Base-by-base conservation (phyloP, 1,284 basidiomycete species). In the Trichosporon sp. region DNA sequence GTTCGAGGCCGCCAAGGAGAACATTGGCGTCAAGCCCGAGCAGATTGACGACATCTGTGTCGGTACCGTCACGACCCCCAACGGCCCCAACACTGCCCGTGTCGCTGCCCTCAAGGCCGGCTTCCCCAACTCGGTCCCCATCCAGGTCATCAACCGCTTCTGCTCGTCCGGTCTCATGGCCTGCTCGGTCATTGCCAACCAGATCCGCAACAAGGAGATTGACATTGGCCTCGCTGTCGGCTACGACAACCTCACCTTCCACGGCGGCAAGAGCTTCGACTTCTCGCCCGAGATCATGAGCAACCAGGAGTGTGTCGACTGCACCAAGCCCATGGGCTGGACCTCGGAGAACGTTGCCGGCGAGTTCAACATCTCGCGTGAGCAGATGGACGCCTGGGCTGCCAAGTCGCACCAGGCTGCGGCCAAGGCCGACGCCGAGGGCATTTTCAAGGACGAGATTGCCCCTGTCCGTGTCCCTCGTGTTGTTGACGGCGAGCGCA, bases 291-390 rank as follows among this genome's bases (percentile, higher is more conserved):
- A 84, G 57, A 85, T 95, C 59, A 84, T 92, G 71, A 81, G 86
- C 64, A 87, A 86, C 81, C 84, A 88, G 71, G 89, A 92, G 74
- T 87, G 95, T 3, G 87, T 88, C 66, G 95, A 99, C 84, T 96
- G 94, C 80, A 84, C 94, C 29, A 84, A 95, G 69, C 95, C 95
- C 62, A 97, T 97, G 94, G 94, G 95, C 69, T 89, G 93, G 82
- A 95, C 94, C 54, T 95, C 92, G 16, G 95, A 98, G 83, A 97
- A 98, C 56, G 95, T 98, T 67, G 90, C 89, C 6, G 82, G 82
- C 59, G 88, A 95, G 62, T 96, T 90, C 80, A 84, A 87, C 70
- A 85, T 97, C 71, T 85, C 89, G 19, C 85, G 94, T 58, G 86
- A 89, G 64, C 86, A 88, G 66, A 92, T 94, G 85, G 94, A 97